Conservation (phyloP, 2,329 filamentous ascomycete genomes). For the Byssoonygena ceratinophila region DNA sequence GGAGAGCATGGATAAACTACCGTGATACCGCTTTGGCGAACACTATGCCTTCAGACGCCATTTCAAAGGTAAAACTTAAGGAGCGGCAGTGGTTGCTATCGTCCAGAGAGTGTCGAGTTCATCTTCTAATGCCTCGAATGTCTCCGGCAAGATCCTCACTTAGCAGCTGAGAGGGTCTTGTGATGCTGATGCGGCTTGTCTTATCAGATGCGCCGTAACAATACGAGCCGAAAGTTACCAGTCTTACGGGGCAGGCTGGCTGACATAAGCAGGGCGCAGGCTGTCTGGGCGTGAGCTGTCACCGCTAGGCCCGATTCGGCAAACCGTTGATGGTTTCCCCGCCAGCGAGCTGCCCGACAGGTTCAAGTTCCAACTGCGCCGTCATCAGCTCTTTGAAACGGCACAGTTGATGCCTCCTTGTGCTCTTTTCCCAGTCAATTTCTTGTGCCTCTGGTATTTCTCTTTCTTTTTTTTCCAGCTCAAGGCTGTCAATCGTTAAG, state of each 20-base stretch:
- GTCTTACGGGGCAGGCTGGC: background rate
- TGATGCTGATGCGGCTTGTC: background rate
- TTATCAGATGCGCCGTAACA: slow-evolving; percentile 1
- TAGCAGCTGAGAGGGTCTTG: background rate
- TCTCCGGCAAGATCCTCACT: too few species aligned
- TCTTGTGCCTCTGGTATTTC: background rate
- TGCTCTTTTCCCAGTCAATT: background rate
- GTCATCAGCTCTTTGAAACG: slow-evolving; percentile 1
- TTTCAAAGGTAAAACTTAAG: slow-evolving; percentile 10
- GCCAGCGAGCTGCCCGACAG: slow-evolving; percentile 16
- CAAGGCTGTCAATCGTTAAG: too few species aligned
- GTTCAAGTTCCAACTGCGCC: background rate
- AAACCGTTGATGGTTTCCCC: slow-evolving; percentile 30
- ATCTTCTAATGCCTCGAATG: too few species aligned
- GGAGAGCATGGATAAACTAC: slow-evolving; percentile 21
- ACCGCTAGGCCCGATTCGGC: slow-evolving; percentile 32
- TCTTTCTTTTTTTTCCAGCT: background rate
- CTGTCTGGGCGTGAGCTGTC: slow-evolving; percentile 33
- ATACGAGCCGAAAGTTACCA: slow-evolving; percentile 2
- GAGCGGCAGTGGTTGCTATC: background rate
- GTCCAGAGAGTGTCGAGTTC: background rate
- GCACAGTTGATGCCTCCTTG: background rate
- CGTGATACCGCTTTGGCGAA: slow-evolving; percentile 35
- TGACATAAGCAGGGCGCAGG: slow-evolving; percentile 19
- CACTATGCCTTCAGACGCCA: slow-evolving; percentile 27